Percentiles rank a stretch among this genome's conserved stretches.
These are phyloP conservation scores for Debaryomyces sp. DNA, from an alignment of 1,139 yeast species.

Conservation along the genomic window DNA sequence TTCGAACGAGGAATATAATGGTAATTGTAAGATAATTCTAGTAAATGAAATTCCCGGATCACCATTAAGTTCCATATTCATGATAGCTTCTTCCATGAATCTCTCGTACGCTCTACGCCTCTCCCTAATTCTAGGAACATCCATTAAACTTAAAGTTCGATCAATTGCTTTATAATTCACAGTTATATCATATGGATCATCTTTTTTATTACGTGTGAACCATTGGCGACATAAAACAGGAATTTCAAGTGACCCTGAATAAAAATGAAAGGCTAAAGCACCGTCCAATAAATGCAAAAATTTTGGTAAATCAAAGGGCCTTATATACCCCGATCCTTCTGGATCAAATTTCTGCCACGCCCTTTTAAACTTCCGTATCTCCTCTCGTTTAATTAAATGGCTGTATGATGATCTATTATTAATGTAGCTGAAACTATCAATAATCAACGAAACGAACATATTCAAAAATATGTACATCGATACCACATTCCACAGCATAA, in stretches of 20 bases:
- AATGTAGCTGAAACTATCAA: slow-evolving; percentile 90
- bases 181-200: slow-evolving; percentile 63
- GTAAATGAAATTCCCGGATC: slow-evolving; percentile 70
- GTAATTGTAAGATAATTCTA: slow-evolving; percentile 66
- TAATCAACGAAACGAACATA: slow-evolving; percentile 85
- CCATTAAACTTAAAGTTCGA: slow-evolving; percentile 46
- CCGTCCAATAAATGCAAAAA: slow-evolving; percentile 71
- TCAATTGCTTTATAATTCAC: slow-evolving; percentile 36
- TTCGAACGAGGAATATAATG: slow-evolving; percentile 72
- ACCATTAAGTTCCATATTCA: slow-evolving; percentile 55
- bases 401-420: slow-evolving; percentile 45
- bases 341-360: slow-evolving; percentile 83
- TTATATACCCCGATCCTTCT: slow-evolving; percentile 73
- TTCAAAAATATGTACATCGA: slow-evolving; percentile 95
- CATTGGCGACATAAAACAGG: slow-evolving; percentile 53
- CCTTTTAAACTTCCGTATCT: slow-evolving; percentile 70
- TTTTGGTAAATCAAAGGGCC: slow-evolving; percentile 54
- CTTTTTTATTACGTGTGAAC: slow-evolving; percentile 47
- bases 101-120: slow-evolving; percentile 56
- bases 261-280: slow-evolving; percentile 69
- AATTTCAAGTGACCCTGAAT: slow-evolving; percentile 57
- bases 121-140: slow-evolving; percentile 54
- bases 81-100: slow-evolving; percentile 62
- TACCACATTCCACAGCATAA: slow-evolving; percentile 85
- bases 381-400: slow-evolving; percentile 64